A percentile compares a stretch with the other conserved stretches of the same genome.
These are phyloP conservation scores for Umbelopsis ramanniana DNA, from an alignment of 192 early-diverging fungal genomes.

Conservation along the genomic window DNA sequence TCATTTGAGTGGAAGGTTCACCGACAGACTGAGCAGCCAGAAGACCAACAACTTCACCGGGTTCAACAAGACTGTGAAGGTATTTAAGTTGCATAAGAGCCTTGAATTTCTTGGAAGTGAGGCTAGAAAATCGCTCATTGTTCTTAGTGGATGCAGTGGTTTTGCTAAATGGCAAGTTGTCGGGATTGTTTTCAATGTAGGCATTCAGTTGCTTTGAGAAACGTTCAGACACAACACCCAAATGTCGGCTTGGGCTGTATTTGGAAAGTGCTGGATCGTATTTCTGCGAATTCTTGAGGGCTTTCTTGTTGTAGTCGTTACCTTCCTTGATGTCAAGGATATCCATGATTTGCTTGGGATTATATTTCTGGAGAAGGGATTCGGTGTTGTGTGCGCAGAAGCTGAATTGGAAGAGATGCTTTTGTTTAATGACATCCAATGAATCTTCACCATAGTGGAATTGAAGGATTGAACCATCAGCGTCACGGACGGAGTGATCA, in stretches of 20 bases:
- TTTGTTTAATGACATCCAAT: conserved; percentile 94
- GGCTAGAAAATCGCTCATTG: conserved; percentile 57
- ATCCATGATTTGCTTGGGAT: conserved; percentile 65
- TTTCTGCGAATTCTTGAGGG: conserved; percentile 69
- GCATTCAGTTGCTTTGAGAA: conserved; percentile 72
- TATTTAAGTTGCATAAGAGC: conserved; percentile 95
- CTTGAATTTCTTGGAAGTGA: conserved; percentile 79
- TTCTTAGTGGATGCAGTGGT: conserved; percentile 53
- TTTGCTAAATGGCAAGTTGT: conserved; percentile 63
- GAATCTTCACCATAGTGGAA: conserved; percentile 99
- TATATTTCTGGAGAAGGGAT: conserved; percentile 80
- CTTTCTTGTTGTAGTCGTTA: conserved; percentile 75
- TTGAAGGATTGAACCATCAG: conserved; percentile 93
- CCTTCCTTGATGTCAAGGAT: conserved; percentile 78
- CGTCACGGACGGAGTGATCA: conserved; percentile 96
- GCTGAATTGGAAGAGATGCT: conserved; percentile 87
- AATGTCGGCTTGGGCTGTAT: conserved; percentile 78
- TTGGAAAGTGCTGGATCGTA: conserved; percentile 82
- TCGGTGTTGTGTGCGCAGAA: conserved; percentile 93
- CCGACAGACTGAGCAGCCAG: conserved; percentile 97
- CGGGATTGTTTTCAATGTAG: conserved; percentile 77
- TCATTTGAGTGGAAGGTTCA: conserved; percentile 99
- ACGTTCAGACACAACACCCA: conserved; percentile 89
- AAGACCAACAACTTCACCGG: conserved; percentile 97
- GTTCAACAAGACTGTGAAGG: conserved; percentile 90